phyloP scores from a whole-genome alignment of 257 asterid species.

The Solanum ahanhuiri region DNA sequence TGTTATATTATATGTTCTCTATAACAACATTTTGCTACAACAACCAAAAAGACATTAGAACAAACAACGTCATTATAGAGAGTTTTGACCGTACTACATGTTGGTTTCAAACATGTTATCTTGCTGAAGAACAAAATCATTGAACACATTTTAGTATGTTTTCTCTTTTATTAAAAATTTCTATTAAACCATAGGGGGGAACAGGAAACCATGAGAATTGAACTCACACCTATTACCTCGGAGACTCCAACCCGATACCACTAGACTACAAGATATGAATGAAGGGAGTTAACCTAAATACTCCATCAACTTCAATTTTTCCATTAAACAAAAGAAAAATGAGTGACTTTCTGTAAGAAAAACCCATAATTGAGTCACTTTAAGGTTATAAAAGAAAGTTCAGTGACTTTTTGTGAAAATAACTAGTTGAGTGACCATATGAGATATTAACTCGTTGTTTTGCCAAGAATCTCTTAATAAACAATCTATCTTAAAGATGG shows the following conservation, averaged over 20 bases:
- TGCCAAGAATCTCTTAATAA: neutral
- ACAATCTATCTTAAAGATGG: neutral
- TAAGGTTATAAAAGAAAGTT: too few species aligned
- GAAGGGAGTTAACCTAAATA: neutral
- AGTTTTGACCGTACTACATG: neutral
- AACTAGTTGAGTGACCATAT: neutral
- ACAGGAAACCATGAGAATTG: neutral
- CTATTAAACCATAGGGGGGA: neutral
- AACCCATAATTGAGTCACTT: neutral
- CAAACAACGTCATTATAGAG: neutral
- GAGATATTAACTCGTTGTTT: neutral
- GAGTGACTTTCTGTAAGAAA: neutral
- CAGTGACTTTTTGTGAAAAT: accelerated
- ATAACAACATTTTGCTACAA: neutral
- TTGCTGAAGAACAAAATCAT: neutral
- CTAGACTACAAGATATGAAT: neutral
- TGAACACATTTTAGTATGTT: neutral
- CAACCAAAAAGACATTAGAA: neutral
- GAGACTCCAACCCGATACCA: neutral
- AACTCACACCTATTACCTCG: neutral
- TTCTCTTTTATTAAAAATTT: neutral
- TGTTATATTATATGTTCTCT: neutral
- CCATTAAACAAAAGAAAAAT: neutral
- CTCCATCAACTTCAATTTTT: neutral
- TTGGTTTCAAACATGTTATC: neutral